A percentile compares a stretch with the other conserved stretches of the same genome.
These are phyloP conservation scores for Murraya paniculata DNA, from an alignment of 345 rosid genomes.

Conservation along the genomic window DNA sequence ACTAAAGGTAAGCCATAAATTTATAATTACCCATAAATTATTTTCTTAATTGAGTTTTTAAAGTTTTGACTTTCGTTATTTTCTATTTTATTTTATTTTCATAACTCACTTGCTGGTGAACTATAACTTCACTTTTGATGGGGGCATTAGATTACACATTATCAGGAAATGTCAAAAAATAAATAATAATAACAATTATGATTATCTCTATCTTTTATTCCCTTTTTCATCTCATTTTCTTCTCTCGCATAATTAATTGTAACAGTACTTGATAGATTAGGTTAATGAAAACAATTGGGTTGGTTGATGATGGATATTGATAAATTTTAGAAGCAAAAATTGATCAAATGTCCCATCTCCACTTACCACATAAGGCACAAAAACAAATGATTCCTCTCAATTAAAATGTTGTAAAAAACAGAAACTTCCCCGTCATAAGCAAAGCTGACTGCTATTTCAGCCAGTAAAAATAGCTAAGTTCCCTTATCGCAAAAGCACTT, in stretches of 20 bases:
- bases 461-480: neutral
- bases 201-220: neutral
- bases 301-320: conserved; percentile 19
- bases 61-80: neutral
- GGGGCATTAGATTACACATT: neutral
- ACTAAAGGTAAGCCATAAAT: neutral
- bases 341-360: conserved; percentile 25
- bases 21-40: neutral
- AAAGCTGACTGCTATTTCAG: neutral
- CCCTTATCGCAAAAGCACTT: too few species aligned
- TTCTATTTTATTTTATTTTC: neutral
- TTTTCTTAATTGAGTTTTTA: neutral
- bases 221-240: neutral
- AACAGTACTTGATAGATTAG: conserved; percentile 35
- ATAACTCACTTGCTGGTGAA: neutral
- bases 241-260: neutral
- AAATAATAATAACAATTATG: too few species aligned
- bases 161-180: neutral
- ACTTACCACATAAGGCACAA: neutral
- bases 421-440: neutral
- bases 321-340: conserved; percentile 3
- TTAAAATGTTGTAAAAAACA: too few species aligned
- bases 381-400: neutral
- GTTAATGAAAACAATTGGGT: conserved; percentile 38
- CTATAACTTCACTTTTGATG: neutral